phyloP scores from a whole-genome alignment of 371 early-diverging fungal genomes.

The Syncephalastrum monosporum region DNA sequence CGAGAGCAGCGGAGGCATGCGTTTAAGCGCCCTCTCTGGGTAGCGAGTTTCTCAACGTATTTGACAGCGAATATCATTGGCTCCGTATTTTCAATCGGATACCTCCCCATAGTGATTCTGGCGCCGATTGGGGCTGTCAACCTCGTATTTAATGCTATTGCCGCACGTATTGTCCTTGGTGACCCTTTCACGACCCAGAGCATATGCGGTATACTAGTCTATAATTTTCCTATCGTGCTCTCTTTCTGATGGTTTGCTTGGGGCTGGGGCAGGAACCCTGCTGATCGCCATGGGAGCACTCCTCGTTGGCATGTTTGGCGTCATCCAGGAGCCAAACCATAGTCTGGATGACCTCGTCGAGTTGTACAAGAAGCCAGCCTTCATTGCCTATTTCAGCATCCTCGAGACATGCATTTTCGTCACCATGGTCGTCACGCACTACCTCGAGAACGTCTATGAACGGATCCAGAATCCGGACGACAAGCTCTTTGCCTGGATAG shows the following conservation, averaged over 20 bases:
- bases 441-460: constrained; percentile 43
- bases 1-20: constrained; percentile 51
- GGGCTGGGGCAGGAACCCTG: constrained; percentile 56
- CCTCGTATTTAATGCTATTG: constrained; percentile 77
- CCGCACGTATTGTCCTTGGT: constrained; percentile 65
- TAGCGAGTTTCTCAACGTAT: constrained; percentile 57
- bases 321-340: constrained; percentile 72
- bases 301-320: constrained; percentile 74
- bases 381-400: constrained; percentile 69
- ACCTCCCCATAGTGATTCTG: constrained; percentile 80
- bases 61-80: constrained; percentile 69
- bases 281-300: constrained; percentile 71
- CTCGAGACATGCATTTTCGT: constrained; percentile 54
- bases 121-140: constrained; percentile 82
- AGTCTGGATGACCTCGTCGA: constrained; percentile 69
- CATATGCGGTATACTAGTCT: constrained; percentile 38
- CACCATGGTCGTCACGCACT: constrained; percentile 52
- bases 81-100: constrained; percentile 74
- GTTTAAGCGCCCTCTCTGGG: constrained; percentile 41
- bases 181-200: constrained; percentile 66
- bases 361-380: constrained; percentile 69
- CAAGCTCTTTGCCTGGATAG: constrained; percentile 25
- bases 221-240: constrained; percentile 1
- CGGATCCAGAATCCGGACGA: constrained; percentile 20
- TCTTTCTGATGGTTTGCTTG: neutral